Percentiles rank a stretch among this genome's conserved stretches.
phyloP scores from a whole-genome alignment of 2,329 filamentous ascomycete genomes.

The Talaromyces atroroseus region DNA sequence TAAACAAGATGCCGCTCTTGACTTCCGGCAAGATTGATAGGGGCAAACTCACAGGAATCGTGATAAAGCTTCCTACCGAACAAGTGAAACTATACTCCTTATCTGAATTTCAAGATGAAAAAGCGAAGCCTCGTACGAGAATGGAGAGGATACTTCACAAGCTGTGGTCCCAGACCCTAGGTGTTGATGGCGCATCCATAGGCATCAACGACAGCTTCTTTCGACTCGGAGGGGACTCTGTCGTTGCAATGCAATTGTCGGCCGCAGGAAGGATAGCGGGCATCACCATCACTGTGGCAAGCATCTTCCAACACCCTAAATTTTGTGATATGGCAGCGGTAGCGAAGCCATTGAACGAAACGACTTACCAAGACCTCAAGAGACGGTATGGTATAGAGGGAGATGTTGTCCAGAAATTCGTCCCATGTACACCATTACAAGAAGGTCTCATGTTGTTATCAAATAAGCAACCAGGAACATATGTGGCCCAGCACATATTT shows the following conservation, averaged over 20 bases:
- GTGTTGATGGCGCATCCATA: constrained; percentile 27
- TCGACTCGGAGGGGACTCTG: constrained; percentile 11
- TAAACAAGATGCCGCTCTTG: not conserved
- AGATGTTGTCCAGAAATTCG: constrained; percentile 32
- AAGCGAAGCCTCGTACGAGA: not conserved
- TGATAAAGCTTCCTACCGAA: not conserved
- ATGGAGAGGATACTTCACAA: constrained; percentile 31
- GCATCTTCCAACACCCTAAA: constrained; percentile 34
- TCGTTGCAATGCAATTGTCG: constrained; percentile 30
- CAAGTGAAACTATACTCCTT: not conserved
- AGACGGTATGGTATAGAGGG: not conserved
- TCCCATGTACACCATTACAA: constrained; percentile 37
- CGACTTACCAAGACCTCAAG: not conserved
- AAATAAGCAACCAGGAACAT: constrained; percentile 37
- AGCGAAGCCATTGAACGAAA: not conserved
- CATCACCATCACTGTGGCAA: constrained; percentile 36
- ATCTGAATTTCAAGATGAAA: not conserved
- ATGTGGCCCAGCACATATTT: constrained; percentile 41
- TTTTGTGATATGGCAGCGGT: not conserved
- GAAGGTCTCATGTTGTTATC: constrained; percentile 43
- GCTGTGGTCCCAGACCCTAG: constrained; percentile 46
- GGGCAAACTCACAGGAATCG: not conserved
- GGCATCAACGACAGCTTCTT: constrained; percentile 12
- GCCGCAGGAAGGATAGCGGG: constrained; percentile 34
- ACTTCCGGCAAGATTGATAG: constrained; percentile 1